These are phyloP conservation scores for Darksidea phi DNA, from an alignment of 495 filamentous ascomycete genomes.

Conservation along the genomic window DNA sequence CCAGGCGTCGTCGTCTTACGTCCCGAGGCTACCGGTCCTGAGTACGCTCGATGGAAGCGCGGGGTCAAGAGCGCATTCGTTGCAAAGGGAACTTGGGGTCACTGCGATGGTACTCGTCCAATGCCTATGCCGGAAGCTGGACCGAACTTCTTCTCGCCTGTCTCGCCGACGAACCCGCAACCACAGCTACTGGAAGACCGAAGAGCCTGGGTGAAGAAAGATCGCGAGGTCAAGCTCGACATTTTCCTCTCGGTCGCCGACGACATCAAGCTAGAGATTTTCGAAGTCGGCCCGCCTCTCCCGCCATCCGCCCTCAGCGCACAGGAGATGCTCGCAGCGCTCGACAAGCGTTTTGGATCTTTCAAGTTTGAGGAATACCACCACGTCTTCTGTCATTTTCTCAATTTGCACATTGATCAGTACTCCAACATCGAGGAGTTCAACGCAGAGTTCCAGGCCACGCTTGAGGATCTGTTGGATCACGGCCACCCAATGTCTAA, in stretches of 20 bases:
- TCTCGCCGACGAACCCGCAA: constrained; percentile 19
- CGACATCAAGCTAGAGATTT: constrained; percentile 35
- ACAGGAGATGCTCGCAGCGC: constrained; percentile 28
- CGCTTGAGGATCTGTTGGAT: constrained; percentile 28
- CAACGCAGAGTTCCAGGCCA: constrained; percentile 28
- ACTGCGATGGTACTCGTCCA: constrained; percentile 30
- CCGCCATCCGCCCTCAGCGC: constrained; percentile 31
- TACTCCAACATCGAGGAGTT: constrained; percentile 31
- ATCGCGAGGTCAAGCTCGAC: constrained; percentile 33
- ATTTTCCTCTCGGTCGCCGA: constrained; percentile 34
- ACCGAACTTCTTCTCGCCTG: constrained; percentile 30
- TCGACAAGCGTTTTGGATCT: constrained; percentile 25
- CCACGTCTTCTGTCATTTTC: constrained; percentile 34
- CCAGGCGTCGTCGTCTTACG: constrained; percentile 29
- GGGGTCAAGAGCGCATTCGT: constrained; percentile 25
- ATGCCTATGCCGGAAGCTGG: constrained; percentile 35
- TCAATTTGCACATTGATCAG: constrained; percentile 36
- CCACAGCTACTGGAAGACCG: constrained; percentile 32
- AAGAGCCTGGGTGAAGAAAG: constrained; percentile 32
- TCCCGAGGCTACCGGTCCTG: constrained; percentile 21
- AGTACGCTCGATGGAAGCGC: constrained; percentile 29
- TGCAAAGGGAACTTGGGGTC: constrained; percentile 25
- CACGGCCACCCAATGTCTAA: constrained; percentile 30
- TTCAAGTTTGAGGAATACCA: constrained; percentile 37
- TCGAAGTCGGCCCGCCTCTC: constrained; percentile 31